phyloP scores from a whole-genome alignment of 2,329 filamentous ascomycete species.

The Colletotrichum sp. region DNA sequence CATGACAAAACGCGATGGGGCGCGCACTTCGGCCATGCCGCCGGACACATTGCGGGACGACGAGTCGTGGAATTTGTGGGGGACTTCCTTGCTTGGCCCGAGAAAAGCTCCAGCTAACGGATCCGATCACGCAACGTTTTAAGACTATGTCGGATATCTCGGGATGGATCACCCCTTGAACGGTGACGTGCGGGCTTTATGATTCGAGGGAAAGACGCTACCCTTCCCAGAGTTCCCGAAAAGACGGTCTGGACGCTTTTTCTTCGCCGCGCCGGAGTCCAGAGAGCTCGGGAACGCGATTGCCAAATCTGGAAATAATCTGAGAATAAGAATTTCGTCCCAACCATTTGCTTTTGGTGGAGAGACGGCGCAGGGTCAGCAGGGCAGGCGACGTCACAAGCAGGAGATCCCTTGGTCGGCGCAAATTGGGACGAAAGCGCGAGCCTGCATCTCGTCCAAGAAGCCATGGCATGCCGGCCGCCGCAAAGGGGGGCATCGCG shows the following conservation, averaged over 20 bases:
- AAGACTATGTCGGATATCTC: not conserved
- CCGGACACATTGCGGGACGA: not conserved
- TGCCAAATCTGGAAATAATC: not conserved
- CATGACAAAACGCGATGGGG: not conserved
- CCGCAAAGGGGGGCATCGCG: not conserved
- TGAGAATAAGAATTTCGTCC: not conserved
- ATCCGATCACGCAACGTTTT: slow-evolving; percentile 5
- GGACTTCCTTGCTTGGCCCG: not conserved
- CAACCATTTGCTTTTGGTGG: not conserved
- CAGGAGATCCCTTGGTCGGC: not conserved
- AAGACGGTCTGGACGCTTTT: not conserved
- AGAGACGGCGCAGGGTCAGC: not conserved
- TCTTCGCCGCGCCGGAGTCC: not conserved
- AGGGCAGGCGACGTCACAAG: not conserved
- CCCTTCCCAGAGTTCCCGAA: not conserved
- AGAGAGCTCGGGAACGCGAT: not conserved
- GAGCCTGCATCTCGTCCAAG: not conserved
- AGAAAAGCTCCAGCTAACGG: not conserved
- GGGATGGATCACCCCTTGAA: not conserved
- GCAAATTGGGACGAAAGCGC: not conserved
- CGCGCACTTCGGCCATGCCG: not conserved
- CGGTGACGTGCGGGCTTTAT: not conserved
- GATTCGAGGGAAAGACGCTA: not conserved
- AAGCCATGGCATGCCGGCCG: not conserved
- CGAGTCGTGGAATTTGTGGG: not conserved